A percentile compares a stretch with the other conserved stretches of the same genome.
Evolutionary conservation across 257 asterid genomes (phyloP).

Genomic region (Asclepias syriaca): DNA sequence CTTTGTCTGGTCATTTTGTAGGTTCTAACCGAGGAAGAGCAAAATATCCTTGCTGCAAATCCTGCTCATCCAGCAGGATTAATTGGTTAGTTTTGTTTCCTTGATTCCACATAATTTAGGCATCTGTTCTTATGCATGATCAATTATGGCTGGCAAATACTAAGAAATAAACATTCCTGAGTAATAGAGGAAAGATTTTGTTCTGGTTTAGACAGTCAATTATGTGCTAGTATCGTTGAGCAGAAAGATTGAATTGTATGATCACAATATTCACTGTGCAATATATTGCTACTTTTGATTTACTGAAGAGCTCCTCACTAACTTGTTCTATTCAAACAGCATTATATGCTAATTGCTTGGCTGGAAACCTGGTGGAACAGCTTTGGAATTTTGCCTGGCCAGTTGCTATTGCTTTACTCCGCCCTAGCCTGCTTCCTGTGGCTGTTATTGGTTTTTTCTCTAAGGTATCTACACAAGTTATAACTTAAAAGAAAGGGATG

Average conservation of each 20-base stretch:
- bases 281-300: neutral
- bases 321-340: constrained; percentile 38
- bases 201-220: neutral
- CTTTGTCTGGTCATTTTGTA: constrained; percentile 10
- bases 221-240: neutral
- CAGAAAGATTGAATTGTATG: neutral
- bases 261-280: neutral
- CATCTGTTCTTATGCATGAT: neutral
- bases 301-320: constrained; percentile 13
- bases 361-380: constrained; percentile 94
- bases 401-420: constrained; percentile 84
- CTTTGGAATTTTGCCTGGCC: constrained; percentile 98
- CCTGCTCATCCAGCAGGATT: constrained; percentile 98
- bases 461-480: constrained; percentile 46
- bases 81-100: constrained; percentile 50
- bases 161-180: neutral
- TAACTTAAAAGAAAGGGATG: neutral
- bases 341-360: constrained; percentile 86
- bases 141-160: neutral
- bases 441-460: constrained; percentile 78
- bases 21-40: constrained; percentile 88
- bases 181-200: neutral
- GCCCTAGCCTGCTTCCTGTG: constrained; percentile 93
- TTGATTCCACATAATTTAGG: neutral
- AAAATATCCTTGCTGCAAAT: constrained; percentile 68